Evolutionary conservation across 129 eudicot species (phyloP), one percentile per base, ranked within the genome.

Genomic region (Ambrosia artemisiifolia): DNA sequence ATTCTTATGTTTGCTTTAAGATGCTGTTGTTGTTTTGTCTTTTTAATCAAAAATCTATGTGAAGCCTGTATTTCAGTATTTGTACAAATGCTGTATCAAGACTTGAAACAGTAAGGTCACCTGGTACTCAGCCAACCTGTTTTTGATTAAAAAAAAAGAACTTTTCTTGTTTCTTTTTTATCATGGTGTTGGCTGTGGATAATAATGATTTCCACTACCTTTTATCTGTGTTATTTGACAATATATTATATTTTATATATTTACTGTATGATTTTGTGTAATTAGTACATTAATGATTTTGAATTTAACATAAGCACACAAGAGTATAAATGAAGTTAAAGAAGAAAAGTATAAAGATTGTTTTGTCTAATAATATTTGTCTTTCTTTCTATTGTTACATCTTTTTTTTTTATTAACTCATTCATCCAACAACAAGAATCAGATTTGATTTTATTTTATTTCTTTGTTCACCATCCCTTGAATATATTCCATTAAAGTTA

Each of bases 291-390:
- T 24, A 24, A 24, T 24, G 28, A 24, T 17, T 51, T 60, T 78
- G 43, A 75, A 18, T 59, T 67, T 67, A 38, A 54, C 74, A 49
- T 71, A 44, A 63, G 71, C 59, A 74, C 69, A 74, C 73, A 81
- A 46, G 75, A 79, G 81, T 82, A 46, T 71, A 74, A 79, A 73
- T 35, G 76, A 74, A 79, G 87, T 35, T 71, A 81, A 81, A 46
- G 66, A 47, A 54, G 69, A 83, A 85, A 83, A 73, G 63, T 17
- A 60, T 49, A 77, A 70, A 46, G 60, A 34, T 33, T 57, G 60
- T 42, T 85, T 73, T 53, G 51, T 64, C 75, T 81, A 71, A 38
- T 82, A 76, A 65, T 74, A 54, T 77, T 64, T 76, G 60, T 76
- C 77, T 85, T 54, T 68, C 70, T 57, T 72, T 57, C 72, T 83